These are phyloP conservation scores for Fusarium caatingaense DNA, from an alignment of 2,329 filamentous ascomycete genomes.

Conservation along the genomic window DNA sequence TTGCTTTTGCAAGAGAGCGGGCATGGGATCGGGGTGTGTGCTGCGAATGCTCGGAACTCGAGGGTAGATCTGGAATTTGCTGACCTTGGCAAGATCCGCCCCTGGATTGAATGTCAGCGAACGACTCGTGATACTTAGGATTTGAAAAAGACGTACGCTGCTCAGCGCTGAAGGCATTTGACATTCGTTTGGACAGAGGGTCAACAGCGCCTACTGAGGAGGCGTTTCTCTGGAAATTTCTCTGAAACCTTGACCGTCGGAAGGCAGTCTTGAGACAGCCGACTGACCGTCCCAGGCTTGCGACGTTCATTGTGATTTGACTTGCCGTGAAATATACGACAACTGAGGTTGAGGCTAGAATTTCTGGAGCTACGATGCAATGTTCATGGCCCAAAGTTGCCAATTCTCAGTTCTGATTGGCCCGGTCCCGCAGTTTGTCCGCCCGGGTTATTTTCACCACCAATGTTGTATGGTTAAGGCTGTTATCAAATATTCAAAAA, in stretches of 20 bases:
- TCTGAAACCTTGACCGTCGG: conserved; percentile 67
- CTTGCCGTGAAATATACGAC: conserved; percentile 35
- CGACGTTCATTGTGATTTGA: conserved; percentile 67
- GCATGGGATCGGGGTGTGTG: conserved; percentile 74
- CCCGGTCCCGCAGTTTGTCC: conserved; percentile 48
- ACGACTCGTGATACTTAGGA: neutral
- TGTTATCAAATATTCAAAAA: conserved; percentile 1
- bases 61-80: conserved; percentile 64
- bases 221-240: conserved; percentile 59
- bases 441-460: conserved; percentile 36
- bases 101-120: conserved; percentile 44
- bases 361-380: conserved; percentile 43
- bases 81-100: conserved; percentile 51
- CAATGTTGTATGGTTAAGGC: neutral
- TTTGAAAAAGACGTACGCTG: conserved; percentile 50
- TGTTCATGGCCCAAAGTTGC: conserved; percentile 14
- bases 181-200: conserved; percentile 20
- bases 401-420: conserved; percentile 53
- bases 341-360: conserved; percentile 43
- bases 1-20: conserved; percentile 74
- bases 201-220: conserved; percentile 52
- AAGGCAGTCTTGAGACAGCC: conserved; percentile 76
- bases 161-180: conserved; percentile 47
- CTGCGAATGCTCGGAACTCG: conserved; percentile 66
- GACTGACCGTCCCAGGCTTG: conserved; percentile 72